These are phyloP conservation scores for Magnaporthiopsis incrustans DNA, from an alignment of 2,329 filamentous ascomycete species.

Conservation along the genomic window DNA sequence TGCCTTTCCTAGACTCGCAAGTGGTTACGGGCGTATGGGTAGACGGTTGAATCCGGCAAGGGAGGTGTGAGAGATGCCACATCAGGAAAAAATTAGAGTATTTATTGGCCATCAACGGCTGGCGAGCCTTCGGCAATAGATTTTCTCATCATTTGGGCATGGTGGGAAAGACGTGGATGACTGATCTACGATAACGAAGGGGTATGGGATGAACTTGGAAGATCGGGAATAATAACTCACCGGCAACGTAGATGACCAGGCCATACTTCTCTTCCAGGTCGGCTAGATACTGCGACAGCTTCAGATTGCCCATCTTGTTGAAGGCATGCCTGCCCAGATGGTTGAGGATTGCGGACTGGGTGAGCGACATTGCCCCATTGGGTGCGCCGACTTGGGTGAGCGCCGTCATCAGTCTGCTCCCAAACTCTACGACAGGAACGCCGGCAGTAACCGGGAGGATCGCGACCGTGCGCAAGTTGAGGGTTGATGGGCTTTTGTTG, in stretches of 20 bases:
- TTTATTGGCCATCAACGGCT: conserved; percentile 46
- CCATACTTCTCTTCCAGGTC: conserved; percentile 97
- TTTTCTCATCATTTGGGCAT: conserved; percentile 42
- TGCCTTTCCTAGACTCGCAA: background rate
- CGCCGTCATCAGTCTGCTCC: conserved; percentile 78
- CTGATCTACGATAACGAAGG: background rate
- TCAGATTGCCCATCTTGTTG: conserved; percentile 93
- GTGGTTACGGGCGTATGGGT: no score
- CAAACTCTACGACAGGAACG: conserved; percentile 91
- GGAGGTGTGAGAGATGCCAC: conserved; percentile 8
- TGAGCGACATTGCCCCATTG: conserved; percentile 85
- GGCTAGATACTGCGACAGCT: conserved; percentile 89
- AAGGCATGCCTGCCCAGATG: conserved; percentile 95
- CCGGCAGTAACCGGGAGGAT: conserved; percentile 85
- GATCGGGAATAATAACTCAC: conserved; percentile 32
- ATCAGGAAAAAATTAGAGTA: conserved; percentile 66
- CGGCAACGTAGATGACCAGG: conserved; percentile 86
- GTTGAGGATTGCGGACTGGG: conserved; percentile 88
- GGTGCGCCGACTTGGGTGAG: conserved; percentile 81
- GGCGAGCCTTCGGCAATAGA: conserved; percentile 37
- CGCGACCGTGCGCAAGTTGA: conserved; percentile 88
- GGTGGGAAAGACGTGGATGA: conserved; percentile 2
- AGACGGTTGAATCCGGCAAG: background rate
- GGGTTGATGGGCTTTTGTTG: conserved; percentile 70
- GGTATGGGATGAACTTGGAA: background rate